phyloP scores from a whole-genome alignment of 305 asterid genomes.

The Solanum hybrid region DNA sequence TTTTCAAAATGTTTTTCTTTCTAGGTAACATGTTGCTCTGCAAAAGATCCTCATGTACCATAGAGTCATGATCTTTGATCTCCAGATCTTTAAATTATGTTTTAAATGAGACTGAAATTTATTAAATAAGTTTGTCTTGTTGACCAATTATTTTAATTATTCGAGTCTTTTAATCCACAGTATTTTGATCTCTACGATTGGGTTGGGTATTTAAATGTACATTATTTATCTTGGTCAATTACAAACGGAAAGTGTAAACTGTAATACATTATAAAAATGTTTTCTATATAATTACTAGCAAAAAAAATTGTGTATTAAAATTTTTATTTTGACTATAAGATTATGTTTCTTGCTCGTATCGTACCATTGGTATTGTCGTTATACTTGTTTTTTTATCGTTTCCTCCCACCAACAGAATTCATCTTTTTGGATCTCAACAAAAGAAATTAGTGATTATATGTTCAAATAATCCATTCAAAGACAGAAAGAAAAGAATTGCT shows the following conservation, averaged over 20 bases:
- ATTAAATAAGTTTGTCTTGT: not conserved
- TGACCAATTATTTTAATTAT: not conserved
- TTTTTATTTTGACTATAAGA: not conserved
- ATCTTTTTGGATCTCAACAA: not conserved
- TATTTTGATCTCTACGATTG: not conserved
- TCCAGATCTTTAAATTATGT: not conserved
- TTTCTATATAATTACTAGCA: not conserved
- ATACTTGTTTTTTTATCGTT: too few species aligned
- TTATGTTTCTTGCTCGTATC: not conserved
- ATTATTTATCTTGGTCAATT: not conserved
- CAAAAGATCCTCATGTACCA: not conserved
- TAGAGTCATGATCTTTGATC: not conserved
- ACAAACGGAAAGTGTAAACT: not conserved
- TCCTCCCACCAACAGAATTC: not conserved
- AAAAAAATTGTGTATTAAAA: rapidly evolving
- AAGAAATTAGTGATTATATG: not conserved
- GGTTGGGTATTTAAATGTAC: not conserved
- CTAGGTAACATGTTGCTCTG: not conserved
- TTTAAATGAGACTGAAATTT: too few species aligned
- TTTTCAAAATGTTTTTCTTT: not conserved
- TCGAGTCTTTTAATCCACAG: not conserved
- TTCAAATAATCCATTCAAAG: not conserved
- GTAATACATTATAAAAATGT: not conserved
- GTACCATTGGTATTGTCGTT: not conserved
- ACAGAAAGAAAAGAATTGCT: not conserved